Conservation (phyloP, 768 basidiomycete genomes). For the Xerocomus brunneocitrinus region DNA sequence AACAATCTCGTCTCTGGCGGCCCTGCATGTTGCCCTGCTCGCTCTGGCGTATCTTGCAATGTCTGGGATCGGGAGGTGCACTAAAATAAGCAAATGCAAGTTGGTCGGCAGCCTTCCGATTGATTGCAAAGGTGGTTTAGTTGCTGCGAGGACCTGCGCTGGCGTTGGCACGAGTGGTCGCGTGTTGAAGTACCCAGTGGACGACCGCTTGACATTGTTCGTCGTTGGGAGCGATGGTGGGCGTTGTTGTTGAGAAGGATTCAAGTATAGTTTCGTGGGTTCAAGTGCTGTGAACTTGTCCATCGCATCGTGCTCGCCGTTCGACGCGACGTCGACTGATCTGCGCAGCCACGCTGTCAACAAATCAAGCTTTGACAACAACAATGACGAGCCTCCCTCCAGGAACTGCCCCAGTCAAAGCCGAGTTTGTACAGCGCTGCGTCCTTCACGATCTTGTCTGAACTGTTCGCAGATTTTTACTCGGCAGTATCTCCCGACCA, state of each 20-base stretch:
- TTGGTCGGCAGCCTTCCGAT: constrained; percentile 80
- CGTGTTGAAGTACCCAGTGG: constrained; percentile 3
- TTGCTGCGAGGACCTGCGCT: constrained; percentile 7
- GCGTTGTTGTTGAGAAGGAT: constrained; percentile 27
- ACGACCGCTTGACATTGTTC: constrained; percentile 14
- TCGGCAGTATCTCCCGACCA: constrained; percentile 26
- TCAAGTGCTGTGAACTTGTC: constrained; percentile 86
- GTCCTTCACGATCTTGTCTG: neutral
- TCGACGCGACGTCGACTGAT: neutral
- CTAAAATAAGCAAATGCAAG: constrained; percentile 70
- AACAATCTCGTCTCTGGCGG: constrained; percentile 65
- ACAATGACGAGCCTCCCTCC: constrained; percentile 20
- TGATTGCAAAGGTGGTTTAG: constrained; percentile 32
- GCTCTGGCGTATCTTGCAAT: constrained; percentile 68
- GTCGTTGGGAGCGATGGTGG: constrained; percentile 5
- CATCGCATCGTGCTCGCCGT: constrained; percentile 39
- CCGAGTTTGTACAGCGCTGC: constrained; percentile 37
- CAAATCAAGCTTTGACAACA: neutral
- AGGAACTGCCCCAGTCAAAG: constrained; percentile 52
- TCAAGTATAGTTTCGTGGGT: constrained; percentile 55
- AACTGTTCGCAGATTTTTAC: constrained; percentile 37
- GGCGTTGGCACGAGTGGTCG: constrained; percentile 1
- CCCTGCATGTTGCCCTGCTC: constrained; percentile 56
- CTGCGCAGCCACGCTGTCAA: constrained; percentile 7
- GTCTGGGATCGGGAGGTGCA: constrained; percentile 74